Evolutionary conservation across 108 stramenopile species (phyloP).

Genomic region (Nitzschia sp.): DNA sequence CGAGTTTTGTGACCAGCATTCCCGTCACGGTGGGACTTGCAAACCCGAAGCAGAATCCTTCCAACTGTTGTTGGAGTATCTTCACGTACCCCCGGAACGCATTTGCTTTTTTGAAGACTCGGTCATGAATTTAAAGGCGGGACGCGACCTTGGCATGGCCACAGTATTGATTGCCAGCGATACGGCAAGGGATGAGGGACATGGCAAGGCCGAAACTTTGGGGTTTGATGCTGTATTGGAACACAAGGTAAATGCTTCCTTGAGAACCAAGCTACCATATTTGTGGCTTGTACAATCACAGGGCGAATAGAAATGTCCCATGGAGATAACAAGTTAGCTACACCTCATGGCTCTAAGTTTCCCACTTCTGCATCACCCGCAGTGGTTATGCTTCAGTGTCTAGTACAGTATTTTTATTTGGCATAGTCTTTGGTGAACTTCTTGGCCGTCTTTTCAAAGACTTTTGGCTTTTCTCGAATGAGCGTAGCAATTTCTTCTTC

Average conservation of each 20-base stretch:
- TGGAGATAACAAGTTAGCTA: no score
- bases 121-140: conserved; percentile 36
- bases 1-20: conserved; percentile 21
- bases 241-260: conserved; percentile 20
- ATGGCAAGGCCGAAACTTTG: conserved; percentile 8
- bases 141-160: conserved; percentile 34
- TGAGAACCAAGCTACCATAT: conserved; percentile 18
- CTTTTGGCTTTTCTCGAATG: conserved; percentile 55
- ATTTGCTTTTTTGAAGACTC: conserved; percentile 52
- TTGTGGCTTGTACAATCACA: no score
- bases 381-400: no score
- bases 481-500: conserved; percentile 55
- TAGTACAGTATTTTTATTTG: conserved; percentile 23
- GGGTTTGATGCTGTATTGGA: conserved; percentile 42
- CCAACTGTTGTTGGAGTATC: conserved; percentile 27
- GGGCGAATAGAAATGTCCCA: no score
- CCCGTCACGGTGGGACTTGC: conserved; percentile 13
- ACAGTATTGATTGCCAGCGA: conserved; percentile 37
- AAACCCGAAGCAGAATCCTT: conserved; percentile 44
- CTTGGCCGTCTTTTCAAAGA: conserved; percentile 64
- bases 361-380: no score
- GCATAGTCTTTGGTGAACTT: conserved; percentile 65
- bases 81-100: conserved; percentile 2
- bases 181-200: conserved; percentile 23
- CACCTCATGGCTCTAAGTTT: no score